phyloP scores from a whole-genome alignment of 495 filamentous ascomycete genomes.

The Xylaria flabelliformis region DNA sequence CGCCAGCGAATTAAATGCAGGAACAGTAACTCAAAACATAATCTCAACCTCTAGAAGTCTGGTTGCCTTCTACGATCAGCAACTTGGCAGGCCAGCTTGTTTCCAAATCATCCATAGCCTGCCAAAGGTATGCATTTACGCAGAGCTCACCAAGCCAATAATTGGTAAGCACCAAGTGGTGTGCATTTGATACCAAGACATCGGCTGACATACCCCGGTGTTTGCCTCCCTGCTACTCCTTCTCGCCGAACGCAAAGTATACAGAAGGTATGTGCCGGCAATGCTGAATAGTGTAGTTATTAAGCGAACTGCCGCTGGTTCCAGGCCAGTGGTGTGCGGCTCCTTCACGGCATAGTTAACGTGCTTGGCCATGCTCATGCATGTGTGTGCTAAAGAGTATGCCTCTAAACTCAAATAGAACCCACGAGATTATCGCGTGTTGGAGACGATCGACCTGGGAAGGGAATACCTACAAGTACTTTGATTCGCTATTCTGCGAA shows the following conservation, averaged over 20 bases:
- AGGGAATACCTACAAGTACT: background rate
- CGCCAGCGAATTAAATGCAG: background rate
- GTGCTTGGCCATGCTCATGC: background rate
- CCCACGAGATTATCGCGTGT: background rate
- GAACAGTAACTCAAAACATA: constrained; percentile 4
- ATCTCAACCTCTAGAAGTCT: background rate
- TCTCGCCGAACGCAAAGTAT: background rate
- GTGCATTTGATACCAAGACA: background rate
- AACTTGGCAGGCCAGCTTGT: constrained; percentile 7
- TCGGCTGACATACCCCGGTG: background rate
- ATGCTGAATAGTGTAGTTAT: background rate
- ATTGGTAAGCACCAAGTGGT: background rate
- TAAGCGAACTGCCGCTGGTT: background rate
- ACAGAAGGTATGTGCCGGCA: background rate
- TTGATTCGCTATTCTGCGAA: background rate
- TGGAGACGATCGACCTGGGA: background rate
- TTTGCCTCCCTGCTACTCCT: background rate
- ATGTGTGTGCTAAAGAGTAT: background rate
- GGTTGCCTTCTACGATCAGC: background rate
- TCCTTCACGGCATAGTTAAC: background rate
- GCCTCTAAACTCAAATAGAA: constrained; percentile 10
- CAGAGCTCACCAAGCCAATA: background rate
- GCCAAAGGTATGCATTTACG: background rate
- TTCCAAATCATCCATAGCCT: constrained; percentile 5
- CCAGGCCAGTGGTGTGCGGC: background rate